Evolutionary conservation across 1,139 yeast species (phyloP), one percentile per base, ranked within the genome.

Genomic region (Oligophagozyma castellii): DNA sequence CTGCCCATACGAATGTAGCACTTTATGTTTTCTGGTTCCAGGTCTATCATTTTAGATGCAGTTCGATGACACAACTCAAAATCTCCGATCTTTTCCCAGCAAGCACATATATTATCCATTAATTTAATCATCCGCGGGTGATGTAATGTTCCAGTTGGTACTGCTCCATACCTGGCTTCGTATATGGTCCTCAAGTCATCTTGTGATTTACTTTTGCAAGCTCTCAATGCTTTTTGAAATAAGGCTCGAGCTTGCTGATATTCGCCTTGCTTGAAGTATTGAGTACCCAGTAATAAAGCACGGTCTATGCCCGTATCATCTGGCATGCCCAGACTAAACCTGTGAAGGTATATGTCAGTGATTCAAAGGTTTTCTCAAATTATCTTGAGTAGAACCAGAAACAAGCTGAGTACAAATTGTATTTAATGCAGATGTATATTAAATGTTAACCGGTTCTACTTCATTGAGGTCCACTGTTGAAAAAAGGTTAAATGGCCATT

Each of bases 1-100:
- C 70, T 73, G 2, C 72, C 70, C 2, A 57, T 46, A 27, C 83
- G 46, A 16, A 75, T 51, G 40, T 73, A 73, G 1, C 79, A 75
- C 45, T 69, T 73, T 38, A 74, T 60, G 24, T 71, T 65, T 25
- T 63, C 53, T 0, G 80, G 78, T 28, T 73, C 78, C 2, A 59
- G 31, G 12, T 50, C 44, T 3, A 66, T 52, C 39, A 68, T 51
- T 24, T 43, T 52, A 18, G 57, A 49, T 0, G 71, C 66, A 35
- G 70, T 76, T 15, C 41, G 40, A 24, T 67, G 42, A 0, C 80
- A 75, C 14, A 50, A 50, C 0, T 48, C 49, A 2, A 51, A 24
- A 12, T 59, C 54, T 2, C 56, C 55, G 29, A 71, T 35, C 42
- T 70, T 73, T 41, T 71, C 75, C 44, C 57, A 61, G 1, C 74